These are phyloP conservation scores for Thelephora ganbajun DNA, from an alignment of 768 basidiomycete genomes.

Conservation along the genomic window DNA sequence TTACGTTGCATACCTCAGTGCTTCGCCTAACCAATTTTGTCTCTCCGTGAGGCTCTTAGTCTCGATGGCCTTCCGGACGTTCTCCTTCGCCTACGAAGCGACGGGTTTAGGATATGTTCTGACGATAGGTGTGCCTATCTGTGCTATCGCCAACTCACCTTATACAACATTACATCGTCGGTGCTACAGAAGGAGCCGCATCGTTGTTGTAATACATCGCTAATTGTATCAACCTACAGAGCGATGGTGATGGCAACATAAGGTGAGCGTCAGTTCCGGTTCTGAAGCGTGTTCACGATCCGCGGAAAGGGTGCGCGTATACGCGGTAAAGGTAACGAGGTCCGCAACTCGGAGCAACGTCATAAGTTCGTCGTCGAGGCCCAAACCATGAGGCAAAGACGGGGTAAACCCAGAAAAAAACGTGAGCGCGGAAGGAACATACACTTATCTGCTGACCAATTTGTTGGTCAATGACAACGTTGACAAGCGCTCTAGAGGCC, in stretches of 20 bases:
- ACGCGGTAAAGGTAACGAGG: too few relatives aligned
- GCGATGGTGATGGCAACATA: neutral
- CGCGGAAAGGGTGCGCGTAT: neutral
- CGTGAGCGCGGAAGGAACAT: conserved; percentile 16
- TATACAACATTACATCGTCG: conserved; percentile 96
- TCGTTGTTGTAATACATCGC: conserved; percentile 84
- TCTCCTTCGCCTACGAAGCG: conserved; percentile 69
- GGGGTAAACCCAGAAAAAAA: neutral
- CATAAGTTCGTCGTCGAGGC: too few relatives aligned
- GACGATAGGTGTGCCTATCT: neutral
- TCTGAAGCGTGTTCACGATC: too few relatives aligned
- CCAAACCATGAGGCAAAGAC: neutral
- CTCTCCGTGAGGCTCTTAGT: conserved; percentile 60
- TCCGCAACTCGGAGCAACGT: too few relatives aligned
- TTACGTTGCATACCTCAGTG: conserved; percentile 47
- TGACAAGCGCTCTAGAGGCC: conserved; percentile 83
- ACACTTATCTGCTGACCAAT: conserved; percentile 95
- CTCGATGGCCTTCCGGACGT: conserved; percentile 79
- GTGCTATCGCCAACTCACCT: conserved; percentile 33
- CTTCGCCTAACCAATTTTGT: conserved; percentile 72
- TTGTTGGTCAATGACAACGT: conserved; percentile 94
- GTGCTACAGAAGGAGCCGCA: conserved; percentile 98
- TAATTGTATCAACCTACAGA: conserved; percentile 84
- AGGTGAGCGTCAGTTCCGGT: neutral
- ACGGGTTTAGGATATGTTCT: neutral